Percentiles rank a stretch among this genome's conserved stretches.
Conservation (phyloP, 2,329 filamentous ascomycete species). For the Echinosphaeria canescens region DNA sequence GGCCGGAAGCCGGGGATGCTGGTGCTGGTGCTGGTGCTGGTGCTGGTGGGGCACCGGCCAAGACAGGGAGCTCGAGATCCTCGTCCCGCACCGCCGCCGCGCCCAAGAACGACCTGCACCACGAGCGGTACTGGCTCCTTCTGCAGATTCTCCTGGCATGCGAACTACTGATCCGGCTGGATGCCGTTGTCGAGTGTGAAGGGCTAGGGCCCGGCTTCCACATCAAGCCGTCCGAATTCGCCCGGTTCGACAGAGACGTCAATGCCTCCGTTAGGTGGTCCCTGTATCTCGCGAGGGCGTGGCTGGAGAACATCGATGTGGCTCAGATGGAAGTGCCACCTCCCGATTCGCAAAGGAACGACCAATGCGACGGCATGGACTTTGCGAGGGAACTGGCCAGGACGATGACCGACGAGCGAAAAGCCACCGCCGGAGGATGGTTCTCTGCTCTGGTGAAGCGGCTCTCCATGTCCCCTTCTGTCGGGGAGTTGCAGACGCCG, state of each 20-base stretch:
- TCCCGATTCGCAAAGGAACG: too few species aligned
- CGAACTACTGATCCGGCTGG: constrained; percentile 41
- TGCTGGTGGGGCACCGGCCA: too few species aligned
- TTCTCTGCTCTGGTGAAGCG: background rate
- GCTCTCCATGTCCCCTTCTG: background rate
- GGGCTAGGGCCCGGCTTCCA: constrained; percentile 27
- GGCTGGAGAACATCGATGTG: constrained; percentile 46
- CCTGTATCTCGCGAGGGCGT: constrained; percentile 37
- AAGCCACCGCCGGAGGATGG: background rate
- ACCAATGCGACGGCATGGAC: too few species aligned
- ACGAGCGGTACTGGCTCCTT: constrained; percentile 45
- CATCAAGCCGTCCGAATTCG: constrained; percentile 31
- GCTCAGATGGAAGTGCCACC: constrained; percentile 19
- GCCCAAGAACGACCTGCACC: constrained; percentile 27
- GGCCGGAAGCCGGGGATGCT: constrained; percentile 29
- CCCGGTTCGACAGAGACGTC: constrained; percentile 38
- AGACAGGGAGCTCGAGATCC: constrained; percentile 22
- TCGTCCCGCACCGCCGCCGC: too few species aligned
- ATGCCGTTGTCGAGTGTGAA: constrained; percentile 38
- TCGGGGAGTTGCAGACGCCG: too few species aligned
- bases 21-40: too few species aligned
- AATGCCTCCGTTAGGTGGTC: constrained; percentile 45
- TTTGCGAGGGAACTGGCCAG: constrained; percentile 30
- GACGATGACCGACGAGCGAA: constrained; percentile 26
- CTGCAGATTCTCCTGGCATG: constrained; percentile 42